These are phyloP conservation scores for Arabidopsis lyrata DNA, from an alignment of 441 rosid species.

Conservation along the genomic window DNA sequence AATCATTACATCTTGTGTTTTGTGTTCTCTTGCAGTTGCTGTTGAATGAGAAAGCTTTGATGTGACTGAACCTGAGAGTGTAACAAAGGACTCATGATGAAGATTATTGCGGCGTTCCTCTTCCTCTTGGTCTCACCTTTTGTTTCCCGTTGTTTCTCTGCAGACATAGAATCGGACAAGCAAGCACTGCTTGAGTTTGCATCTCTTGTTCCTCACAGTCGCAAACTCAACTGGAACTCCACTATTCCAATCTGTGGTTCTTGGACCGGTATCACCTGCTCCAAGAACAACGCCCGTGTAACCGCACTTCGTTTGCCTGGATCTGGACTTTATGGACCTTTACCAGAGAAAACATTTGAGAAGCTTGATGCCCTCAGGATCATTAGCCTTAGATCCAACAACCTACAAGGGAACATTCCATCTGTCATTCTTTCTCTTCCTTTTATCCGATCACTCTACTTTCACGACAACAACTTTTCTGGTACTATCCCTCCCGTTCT, in stretches of 20 bases:
- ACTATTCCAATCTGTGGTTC: conserved; percentile 53
- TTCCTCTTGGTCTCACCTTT: conserved; percentile 48
- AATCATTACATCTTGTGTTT: conserved; percentile 14
- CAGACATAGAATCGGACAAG: conserved; percentile 62
- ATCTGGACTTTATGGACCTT: conserved; percentile 64
- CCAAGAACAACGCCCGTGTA: conserved; percentile 53
- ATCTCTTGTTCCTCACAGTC: conserved; percentile 61
- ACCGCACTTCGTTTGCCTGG: conserved; percentile 66
- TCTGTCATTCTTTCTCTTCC: conserved; percentile 66
- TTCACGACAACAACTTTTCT: conserved; percentile 70
- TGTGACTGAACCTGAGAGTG: conserved; percentile 22
- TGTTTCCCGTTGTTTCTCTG: conserved; percentile 43
- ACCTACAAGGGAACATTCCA: conserved; percentile 64
- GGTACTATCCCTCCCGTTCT: conserved; percentile 62
- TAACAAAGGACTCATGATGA: conserved; percentile 47
- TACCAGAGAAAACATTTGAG: conserved; percentile 67
- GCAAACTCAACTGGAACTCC: conserved; percentile 71
- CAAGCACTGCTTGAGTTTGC: conserved; percentile 71
- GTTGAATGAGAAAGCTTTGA: conserved; percentile 29
- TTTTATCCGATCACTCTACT: conserved; percentile 58
- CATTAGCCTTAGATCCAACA: conserved; percentile 76
- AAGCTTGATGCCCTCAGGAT: conserved; percentile 68
- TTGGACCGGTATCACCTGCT: conserved; percentile 75
- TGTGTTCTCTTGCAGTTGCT: conserved; percentile 30
- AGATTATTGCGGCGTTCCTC: conserved; percentile 46